Conservation (phyloP, 2,329 filamentous ascomycete species). For the Stromatinia cepivora region DNA sequence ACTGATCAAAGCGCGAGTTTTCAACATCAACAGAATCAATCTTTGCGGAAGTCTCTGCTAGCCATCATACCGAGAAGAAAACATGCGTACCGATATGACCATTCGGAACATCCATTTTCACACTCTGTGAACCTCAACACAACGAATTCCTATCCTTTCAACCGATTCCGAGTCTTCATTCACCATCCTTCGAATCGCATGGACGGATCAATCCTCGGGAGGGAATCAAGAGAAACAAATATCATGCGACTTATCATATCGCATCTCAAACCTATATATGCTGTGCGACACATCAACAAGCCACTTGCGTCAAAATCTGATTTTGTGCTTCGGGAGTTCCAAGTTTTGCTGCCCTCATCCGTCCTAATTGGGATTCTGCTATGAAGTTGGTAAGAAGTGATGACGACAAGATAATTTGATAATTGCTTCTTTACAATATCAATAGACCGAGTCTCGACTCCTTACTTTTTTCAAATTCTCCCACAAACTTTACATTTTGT, state of each 20-base stretch:
- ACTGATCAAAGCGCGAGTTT: neutral
- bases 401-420: neutral
- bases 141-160: neutral
- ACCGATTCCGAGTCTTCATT: conserved; percentile 1
- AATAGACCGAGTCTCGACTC: neutral
- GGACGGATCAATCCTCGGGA: neutral
- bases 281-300: conserved; percentile 6
- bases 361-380: neutral
- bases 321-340: neutral
- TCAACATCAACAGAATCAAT: neutral
- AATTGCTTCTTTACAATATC: neutral
- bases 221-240: conserved; percentile 1
- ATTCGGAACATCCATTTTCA: neutral
- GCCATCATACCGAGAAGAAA: conserved; percentile 5
- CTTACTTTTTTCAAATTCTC: neutral
- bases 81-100: neutral
- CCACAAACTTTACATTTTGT: neutral
- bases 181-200: neutral
- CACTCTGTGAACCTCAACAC: neutral
- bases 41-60: neutral
- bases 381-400: neutral
- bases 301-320: conserved; percentile 2
- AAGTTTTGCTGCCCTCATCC: neutral
- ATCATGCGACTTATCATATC: conserved; percentile 13
- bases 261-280: conserved; percentile 11